A percentile compares a stretch with the other conserved stretches of the same genome.
phyloP scores from a whole-genome alignment of 2,329 filamentous ascomycete species.

The Epichloe hybrida region DNA sequence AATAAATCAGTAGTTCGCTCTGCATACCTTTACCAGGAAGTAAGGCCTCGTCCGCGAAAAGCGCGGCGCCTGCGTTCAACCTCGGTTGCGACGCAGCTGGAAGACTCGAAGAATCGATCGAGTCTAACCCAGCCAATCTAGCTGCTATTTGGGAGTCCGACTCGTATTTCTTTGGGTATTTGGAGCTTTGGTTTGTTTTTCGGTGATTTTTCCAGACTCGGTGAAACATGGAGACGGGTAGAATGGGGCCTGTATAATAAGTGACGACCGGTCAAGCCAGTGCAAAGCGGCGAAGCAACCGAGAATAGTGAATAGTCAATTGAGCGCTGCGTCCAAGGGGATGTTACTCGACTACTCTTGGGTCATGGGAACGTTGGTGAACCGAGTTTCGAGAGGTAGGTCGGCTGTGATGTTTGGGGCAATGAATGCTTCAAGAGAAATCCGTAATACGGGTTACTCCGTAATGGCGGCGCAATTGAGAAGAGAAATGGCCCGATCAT shows the following conservation, averaged over 20 bases:
- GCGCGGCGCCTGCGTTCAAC: background rate
- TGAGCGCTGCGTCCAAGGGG: background rate
- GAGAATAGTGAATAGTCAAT: background rate
- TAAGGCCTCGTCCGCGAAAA: slow-evolving; percentile 1
- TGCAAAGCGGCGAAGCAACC: background rate
- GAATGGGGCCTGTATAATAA: background rate
- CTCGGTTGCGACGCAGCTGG: background rate
- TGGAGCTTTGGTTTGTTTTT: slow-evolving; percentile 13
- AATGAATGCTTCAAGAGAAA: background rate
- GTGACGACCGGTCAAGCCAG: background rate
- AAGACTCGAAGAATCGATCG: slow-evolving; percentile 1
- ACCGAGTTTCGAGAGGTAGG: background rate
- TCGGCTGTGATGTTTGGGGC: background rate
- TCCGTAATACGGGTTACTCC: background rate
- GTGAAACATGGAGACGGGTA: slow-evolving; percentile 23
- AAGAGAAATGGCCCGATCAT: background rate
- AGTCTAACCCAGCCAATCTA: background rate
- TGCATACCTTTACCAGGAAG: slow-evolving; percentile 3
- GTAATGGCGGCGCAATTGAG: background rate
- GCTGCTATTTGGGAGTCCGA: slow-evolving; percentile 1
- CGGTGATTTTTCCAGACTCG: slow-evolving; percentile 18
- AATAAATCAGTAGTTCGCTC: background rate
- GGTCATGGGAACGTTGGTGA: background rate
- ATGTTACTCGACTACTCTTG: background rate
- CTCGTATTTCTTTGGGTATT: slow-evolving; percentile 4